phyloP scores from a whole-genome alignment of 2,329 filamentous ascomycete species.

The Claviceps sp. region DNA sequence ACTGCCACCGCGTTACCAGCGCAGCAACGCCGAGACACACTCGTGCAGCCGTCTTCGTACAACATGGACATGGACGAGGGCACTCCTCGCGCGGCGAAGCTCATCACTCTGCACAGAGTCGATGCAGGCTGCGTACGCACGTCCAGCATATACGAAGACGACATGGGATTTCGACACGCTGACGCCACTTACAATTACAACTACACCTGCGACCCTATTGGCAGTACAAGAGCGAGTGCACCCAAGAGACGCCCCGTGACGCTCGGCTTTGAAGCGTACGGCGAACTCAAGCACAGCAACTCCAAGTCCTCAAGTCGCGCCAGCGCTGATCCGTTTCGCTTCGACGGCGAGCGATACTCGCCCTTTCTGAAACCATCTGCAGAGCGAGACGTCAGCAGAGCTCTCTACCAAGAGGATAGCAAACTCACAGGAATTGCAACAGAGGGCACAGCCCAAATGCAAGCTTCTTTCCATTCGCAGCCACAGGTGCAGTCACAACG shows the following conservation, averaged over 20 bases:
- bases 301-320: slow-evolving; percentile 21
- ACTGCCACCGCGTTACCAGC: neutral
- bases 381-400: slow-evolving; percentile 30
- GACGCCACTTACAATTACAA: neutral
- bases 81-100: neutral
- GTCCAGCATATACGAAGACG: slow-evolving; percentile 5
- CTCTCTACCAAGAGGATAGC: slow-evolving; percentile 19
- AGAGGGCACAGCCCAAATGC: neutral
- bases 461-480: neutral
- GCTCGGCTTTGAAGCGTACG: slow-evolving; percentile 2
- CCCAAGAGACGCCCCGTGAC: slow-evolving; percentile 6
- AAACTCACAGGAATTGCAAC: slow-evolving; percentile 6
- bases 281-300: slow-evolving; percentile 7
- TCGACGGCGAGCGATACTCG: slow-evolving; percentile 27
- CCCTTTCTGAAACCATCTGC: slow-evolving; percentile 23
- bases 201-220: too few relatives aligned
- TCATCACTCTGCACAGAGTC: neutral
- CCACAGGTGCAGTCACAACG: neutral
- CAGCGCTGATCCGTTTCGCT: slow-evolving; percentile 31
- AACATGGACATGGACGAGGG: neutral
- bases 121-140: neutral
- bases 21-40: neutral
- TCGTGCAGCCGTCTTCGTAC: neutral
- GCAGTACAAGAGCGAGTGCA: neutral
- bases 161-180: neutral